Conservation (phyloP, 2,329 filamentous ascomycete genomes). For the Trichoderma endophyticum region DNA sequence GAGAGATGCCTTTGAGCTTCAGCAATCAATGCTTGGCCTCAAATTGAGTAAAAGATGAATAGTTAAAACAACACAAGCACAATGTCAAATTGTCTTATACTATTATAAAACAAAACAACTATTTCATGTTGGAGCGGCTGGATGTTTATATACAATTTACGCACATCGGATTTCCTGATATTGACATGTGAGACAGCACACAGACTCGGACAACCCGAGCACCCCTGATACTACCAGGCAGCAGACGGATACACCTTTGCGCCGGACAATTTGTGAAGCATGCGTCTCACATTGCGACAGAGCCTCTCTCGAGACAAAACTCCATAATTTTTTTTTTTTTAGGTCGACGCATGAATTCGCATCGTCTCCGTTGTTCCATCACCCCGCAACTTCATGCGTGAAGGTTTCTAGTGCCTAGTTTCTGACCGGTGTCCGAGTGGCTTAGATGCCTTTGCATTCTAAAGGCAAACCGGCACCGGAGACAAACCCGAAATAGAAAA, state of each 20-base stretch:
- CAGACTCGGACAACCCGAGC: not conserved
- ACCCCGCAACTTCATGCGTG: not conserved
- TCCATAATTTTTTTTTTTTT: not conserved
- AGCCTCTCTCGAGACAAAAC: not conserved
- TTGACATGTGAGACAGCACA: constrained; percentile 7
- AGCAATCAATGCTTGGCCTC: not conserved
- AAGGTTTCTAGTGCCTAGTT: not conserved
- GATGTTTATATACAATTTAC: not conserved
- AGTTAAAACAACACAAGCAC: not conserved
- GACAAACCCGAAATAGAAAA: not conserved
- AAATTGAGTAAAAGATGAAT: not conserved
- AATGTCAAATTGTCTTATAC: not conserved
- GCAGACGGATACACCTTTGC: not conserved
- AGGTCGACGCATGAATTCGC: not conserved
- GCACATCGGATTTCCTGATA: not conserved
- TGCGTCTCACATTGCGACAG: not conserved
- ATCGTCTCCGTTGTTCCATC: not conserved
- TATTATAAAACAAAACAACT: not conserved
- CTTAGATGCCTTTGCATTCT: not conserved
- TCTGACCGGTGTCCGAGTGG: not conserved
- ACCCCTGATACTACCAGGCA: constrained; percentile 4
- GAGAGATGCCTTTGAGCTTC: not conserved
- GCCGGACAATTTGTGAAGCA: not conserved
- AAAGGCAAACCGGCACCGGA: constrained; percentile 4
- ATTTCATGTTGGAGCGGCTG: not conserved